These are phyloP conservation scores for Coelastrella sp. DNA, from an alignment of 139 green algal genomes.

Conservation along the genomic window DNA sequence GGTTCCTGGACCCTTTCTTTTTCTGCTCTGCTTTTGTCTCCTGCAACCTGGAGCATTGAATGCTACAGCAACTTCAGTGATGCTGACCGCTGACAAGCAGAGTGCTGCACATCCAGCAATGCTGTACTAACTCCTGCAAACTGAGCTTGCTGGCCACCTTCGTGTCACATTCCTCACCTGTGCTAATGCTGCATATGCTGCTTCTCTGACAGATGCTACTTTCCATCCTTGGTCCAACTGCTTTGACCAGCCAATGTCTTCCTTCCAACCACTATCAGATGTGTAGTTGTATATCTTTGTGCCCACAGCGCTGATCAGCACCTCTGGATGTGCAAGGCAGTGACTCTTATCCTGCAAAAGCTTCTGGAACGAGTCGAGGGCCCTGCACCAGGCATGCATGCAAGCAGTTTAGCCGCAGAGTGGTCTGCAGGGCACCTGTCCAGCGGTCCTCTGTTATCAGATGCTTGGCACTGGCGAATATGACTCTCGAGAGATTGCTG, in stretches of 20 bases:
- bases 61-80: too few species aligned
- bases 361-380: conserved; percentile 58
- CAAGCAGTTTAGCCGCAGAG: too few species aligned
- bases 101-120: too few species aligned
- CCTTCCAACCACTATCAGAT: conserved; percentile 55
- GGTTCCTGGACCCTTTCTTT: too few species aligned
- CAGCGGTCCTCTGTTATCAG: too few species aligned
- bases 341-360: conserved; percentile 68
- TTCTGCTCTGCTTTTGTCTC: too few species aligned
- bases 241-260: conserved; percentile 70
- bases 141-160: neutral
- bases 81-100: too few species aligned
- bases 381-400: conserved; percentile 33
- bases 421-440: too few species aligned
- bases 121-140: too few species aligned
- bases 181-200: conserved; percentile 73
- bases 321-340: conserved; percentile 78
- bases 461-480: too few species aligned
- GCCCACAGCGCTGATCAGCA: conserved; percentile 85
- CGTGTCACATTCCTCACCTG: conserved; percentile 42
- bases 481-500: too few species aligned
- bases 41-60: too few species aligned
- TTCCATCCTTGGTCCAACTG: conserved; percentile 78
- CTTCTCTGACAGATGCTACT: conserved; percentile 72
- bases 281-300: conserved; percentile 71